Base-by-base conservation (phyloP, 2,329 filamentous ascomycete genomes). In the Phaeophleospora eucalypticola region DNA sequence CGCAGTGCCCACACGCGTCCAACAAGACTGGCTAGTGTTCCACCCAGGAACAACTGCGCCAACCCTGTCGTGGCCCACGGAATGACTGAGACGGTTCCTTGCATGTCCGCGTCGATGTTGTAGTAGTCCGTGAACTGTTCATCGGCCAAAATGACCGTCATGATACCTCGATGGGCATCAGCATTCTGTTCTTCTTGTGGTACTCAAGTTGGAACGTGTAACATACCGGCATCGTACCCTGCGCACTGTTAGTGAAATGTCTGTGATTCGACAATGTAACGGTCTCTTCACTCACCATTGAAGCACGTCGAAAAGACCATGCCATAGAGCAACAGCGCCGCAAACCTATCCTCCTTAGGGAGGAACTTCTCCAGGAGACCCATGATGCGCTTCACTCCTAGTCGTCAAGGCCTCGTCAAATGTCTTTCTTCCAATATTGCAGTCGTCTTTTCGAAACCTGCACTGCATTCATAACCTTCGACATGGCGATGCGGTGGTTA, bases 101-200 rank as follows among this genome's bases (percentile, higher is more conserved):
- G 61, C 29, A 55, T 59, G 17, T 61, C 64, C 3, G 61, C 46
- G 43, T 67, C 59, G 19, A 71, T 65, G 24, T 59, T 49, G 57
- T 71, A 72, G 50, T 72, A 71, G 2, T 61, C 46, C 12, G 58
- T 69, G 46, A 72, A 72, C 42, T 71, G 68, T 16, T 68, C 56
- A 46, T 72, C 70, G 3, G 69, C 68, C 42, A 72, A 47, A 45
- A 72, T 72, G 40, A 71, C 68, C 1, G 68, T 70, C 67, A 71
- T 71, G 45, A 72, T 70, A n/a, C n/a, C n/a, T n/a, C n/a, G n/a
- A n/a, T n/a, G n/a, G n/a, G n/a, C n/a, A n/a, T n/a, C n/a, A n/a
- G n/a, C n/a, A n/a, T n/a, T n/a, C n/a, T n/a, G n/a, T n/a, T n/a
- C n/a, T n/a, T n/a, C n/a, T n/a, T n/a, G n/a, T n/a, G n/a, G n/a